phyloP scores from a whole-genome alignment of 2,329 filamentous ascomycete species.

The Colletotrichum agaves region DNA sequence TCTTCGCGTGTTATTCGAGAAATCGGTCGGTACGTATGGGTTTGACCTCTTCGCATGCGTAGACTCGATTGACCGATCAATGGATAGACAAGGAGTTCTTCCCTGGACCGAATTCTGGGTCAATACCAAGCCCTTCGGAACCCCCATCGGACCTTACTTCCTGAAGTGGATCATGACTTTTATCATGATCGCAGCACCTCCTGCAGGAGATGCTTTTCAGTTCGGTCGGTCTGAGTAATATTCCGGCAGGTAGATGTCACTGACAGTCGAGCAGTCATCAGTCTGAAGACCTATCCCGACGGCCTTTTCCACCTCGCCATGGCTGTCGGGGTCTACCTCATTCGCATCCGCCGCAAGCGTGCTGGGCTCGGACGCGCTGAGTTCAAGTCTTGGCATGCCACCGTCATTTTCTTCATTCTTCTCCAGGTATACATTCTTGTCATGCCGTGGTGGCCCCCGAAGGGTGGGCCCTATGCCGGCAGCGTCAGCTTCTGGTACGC shows the following conservation, averaged over 20 bases:
- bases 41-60: too few species aligned
- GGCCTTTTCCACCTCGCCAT: slow-evolving; percentile 68
- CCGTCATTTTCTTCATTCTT: slow-evolving; percentile 68
- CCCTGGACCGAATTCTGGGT: slow-evolving; percentile 71
- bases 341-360: slow-evolving; percentile 64
- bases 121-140: slow-evolving; percentile 71
- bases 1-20: slow-evolving; percentile 68
- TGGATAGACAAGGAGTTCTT: slow-evolving; percentile 64
- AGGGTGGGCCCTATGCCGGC: slow-evolving; percentile 66
- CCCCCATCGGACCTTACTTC: slow-evolving; percentile 67
- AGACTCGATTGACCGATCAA: background rate
- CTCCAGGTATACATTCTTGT: slow-evolving; percentile 71
- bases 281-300: slow-evolving; percentile 67
- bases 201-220: slow-evolving; percentile 72
- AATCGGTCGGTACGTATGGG: slow-evolving; percentile 57
- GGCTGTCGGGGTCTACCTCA: slow-evolving; percentile 65
- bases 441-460: slow-evolving; percentile 80
- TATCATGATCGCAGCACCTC: slow-evolving; percentile 69
- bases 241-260: fast-evolving
- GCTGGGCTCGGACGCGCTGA: slow-evolving; percentile 58
- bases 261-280: slow-evolving; percentile 58
- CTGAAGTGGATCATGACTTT: slow-evolving; percentile 68
- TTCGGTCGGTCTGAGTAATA: slow-evolving; percentile 54
- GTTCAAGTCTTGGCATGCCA: slow-evolving; percentile 69
- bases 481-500: slow-evolving; percentile 80